These are phyloP conservation scores for Hypholoma sublateritium DNA, from an alignment of 768 basidiomycete species.

Conservation along the genomic window DNA sequence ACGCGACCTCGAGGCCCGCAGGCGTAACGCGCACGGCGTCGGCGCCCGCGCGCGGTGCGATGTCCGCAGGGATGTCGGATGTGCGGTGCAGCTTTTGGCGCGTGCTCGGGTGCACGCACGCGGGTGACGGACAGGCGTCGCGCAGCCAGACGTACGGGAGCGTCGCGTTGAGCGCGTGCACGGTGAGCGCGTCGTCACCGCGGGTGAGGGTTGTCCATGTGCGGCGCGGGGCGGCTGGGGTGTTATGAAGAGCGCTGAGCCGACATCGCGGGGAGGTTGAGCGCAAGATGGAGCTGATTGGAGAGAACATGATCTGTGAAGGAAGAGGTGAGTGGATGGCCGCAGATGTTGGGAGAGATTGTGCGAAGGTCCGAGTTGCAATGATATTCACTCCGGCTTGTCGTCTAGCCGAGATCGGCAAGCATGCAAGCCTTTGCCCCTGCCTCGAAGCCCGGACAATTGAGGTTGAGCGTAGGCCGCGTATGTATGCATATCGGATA, in stretches of 20 bases:
- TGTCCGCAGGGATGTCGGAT: constrained; percentile 58
- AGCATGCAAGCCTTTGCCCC: too few species aligned
- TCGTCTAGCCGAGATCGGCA: background rate
- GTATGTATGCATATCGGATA: too few species aligned
- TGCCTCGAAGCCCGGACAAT: too few species aligned
- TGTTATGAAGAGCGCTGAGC: background rate
- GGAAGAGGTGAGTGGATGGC: background rate
- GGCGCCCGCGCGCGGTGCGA: constrained; percentile 37
- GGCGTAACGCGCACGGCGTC: constrained; percentile 38
- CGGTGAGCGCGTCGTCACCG: constrained; percentile 26
- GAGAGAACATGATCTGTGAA: background rate
- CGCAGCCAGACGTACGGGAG: constrained; percentile 81
- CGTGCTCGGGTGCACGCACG: constrained; percentile 77
- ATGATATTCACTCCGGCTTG: background rate
- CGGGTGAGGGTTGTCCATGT: constrained; percentile 30
- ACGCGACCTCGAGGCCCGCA: constrained; percentile 47
- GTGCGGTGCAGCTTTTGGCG: constrained; percentile 74
- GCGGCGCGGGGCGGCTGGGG: constrained; percentile 14
- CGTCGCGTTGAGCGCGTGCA: constrained; percentile 40
- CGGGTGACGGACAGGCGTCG: constrained; percentile 75
- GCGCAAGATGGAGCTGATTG: background rate
- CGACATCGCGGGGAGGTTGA: background rate
- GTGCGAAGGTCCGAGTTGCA: background rate
- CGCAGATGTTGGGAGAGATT: background rate
- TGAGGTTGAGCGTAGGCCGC: too few species aligned